These are phyloP conservation scores for Exophiala lecanii-corni DNA, from an alignment of 2,329 filamentous ascomycete species.

Conservation along the genomic window DNA sequence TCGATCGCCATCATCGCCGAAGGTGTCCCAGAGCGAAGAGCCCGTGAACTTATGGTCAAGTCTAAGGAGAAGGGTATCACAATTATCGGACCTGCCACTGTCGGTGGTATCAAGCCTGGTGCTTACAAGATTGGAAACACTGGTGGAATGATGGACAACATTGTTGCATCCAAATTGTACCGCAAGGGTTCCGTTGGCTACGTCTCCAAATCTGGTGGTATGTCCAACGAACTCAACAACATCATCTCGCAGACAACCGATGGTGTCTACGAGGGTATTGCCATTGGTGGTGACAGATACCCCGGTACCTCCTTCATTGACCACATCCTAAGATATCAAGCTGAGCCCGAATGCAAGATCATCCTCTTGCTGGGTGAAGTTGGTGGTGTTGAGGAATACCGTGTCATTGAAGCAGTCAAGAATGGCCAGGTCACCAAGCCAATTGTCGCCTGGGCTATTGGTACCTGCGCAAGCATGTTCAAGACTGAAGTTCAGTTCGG, in stretches of 20 bases:
- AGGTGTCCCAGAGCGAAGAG: slow-evolving; percentile 96
- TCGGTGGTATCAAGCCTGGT: slow-evolving; percentile 98
- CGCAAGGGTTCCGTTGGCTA: slow-evolving; percentile 98
- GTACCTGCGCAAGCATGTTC: slow-evolving; percentile 99
- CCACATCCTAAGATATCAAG: slow-evolving; percentile 93
- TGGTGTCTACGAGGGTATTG: slow-evolving; percentile 97
- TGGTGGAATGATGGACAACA: slow-evolving; percentile 99
- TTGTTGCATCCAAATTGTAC: slow-evolving; percentile 99
- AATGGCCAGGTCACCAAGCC: slow-evolving; percentile 93
- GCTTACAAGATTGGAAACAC: slow-evolving; percentile 99
- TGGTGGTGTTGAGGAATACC: slow-evolving; percentile 99
- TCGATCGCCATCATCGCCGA: slow-evolving; percentile 99
- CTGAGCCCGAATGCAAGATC: slow-evolving; percentile 97
- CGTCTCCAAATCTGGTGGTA: slow-evolving; percentile 99
- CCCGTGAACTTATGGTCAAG: slow-evolving; percentile 94
- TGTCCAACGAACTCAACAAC: slow-evolving; percentile 99
- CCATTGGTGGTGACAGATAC: slow-evolving; percentile 98
- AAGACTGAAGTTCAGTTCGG: slow-evolving; percentile 99
- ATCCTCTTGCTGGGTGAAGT: slow-evolving; percentile 94
- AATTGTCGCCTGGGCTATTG: slow-evolving; percentile 98
- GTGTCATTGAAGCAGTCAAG: slow-evolving; percentile 97
- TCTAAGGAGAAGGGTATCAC: slow-evolving; percentile 98
- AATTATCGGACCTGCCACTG: slow-evolving; percentile 96
- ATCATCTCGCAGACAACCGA: slow-evolving; percentile 95
- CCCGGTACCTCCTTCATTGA: slow-evolving; percentile 99